Base-by-base conservation (phyloP, 2,329 filamentous ascomycete species). In the Fusarium tricinctum region DNA sequence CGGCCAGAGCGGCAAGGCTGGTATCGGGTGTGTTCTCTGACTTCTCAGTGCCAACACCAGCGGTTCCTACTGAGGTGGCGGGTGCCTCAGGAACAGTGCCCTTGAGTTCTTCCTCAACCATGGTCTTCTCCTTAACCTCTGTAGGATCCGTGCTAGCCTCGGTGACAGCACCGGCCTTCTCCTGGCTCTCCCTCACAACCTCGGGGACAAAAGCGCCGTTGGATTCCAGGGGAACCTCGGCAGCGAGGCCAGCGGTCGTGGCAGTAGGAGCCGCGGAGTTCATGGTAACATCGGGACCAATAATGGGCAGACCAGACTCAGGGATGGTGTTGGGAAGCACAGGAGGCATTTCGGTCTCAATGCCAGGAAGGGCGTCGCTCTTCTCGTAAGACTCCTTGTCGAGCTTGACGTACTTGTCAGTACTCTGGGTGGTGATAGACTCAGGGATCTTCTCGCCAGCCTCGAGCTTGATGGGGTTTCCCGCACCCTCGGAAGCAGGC, bases 371-470 rank as follows among this genome's bases (percentile, higher is more conserved):
- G 58, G 89, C 86, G 74, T 91, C 91, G 68, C 90, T 89, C 79
- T 92, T 92, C 78, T 97, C 91, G 79, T 97, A 98, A 2, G 93
- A 95, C 71, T 89, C 92, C 78, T 93, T 87, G 78, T 97, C 94
- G 20, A 92, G 86, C 74, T 90, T 88, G 75, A 97, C 86, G 50
- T 93, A 90, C 63, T 83, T 82, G 77, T 92, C 91, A 72, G 88
- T 83, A 69, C 91, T 90, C 78, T 92, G 91, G 51, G 85, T 79
- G 47, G 89, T 89, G 72, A 94, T 75, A 26, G 86, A 85, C 47
- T 92, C 85, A 40, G 94, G 94, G 12, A 97, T 86, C 78, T 90
- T 89, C 82, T 97, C 92, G 73, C 94, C 94, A 6, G 94, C 91
- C 23, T 87, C 86, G 55, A 97, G 85, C 74, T 87, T 85, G 77